These are phyloP conservation scores for Phytophthora europaea DNA, from an alignment of 352 stramenopile genomes.

Conservation along the genomic window DNA sequence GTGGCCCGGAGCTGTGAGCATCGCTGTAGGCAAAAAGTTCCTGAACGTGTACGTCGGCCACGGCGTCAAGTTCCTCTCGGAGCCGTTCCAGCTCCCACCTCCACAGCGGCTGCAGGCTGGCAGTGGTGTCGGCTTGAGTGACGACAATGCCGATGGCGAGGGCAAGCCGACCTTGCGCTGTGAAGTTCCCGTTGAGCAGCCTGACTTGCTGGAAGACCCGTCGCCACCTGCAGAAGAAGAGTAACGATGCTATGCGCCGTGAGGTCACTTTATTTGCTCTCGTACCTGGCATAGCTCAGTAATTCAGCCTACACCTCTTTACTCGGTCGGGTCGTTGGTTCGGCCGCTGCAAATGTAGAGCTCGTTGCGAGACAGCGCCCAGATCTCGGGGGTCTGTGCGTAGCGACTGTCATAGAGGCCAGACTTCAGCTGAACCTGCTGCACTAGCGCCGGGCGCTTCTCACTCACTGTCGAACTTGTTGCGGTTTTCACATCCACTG, in stretches of 20 bases:
- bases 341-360: slow-evolving; percentile 45
- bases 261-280: neutral
- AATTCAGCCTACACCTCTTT: slow-evolving; percentile 1
- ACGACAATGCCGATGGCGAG: slow-evolving; percentile 46
- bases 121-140: slow-evolving; percentile 54
- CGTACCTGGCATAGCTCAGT: neutral
- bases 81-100: slow-evolving; percentile 66
- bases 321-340: slow-evolving; percentile 5
- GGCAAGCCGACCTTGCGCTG: slow-evolving; percentile 59
- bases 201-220: slow-evolving; percentile 83
- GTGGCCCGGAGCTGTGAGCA: slow-evolving; percentile 90
- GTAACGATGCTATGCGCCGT: neutral
- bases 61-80: slow-evolving; percentile 75
- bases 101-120: slow-evolving; percentile 62
- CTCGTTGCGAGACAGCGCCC: slow-evolving; percentile 49
- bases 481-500: slow-evolving; percentile 24
- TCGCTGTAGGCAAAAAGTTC: slow-evolving; percentile 89
- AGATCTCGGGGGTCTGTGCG: slow-evolving; percentile 43
- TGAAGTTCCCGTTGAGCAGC: slow-evolving; percentile 70
- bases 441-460: slow-evolving; percentile 32
- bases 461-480: neutral
- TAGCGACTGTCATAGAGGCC: slow-evolving; percentile 14
- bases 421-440: slow-evolving; percentile 49
- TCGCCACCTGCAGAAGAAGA: slow-evolving; percentile 73
- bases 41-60: slow-evolving; percentile 93